Evolutionary conservation across 169 alveolate species (phyloP), one percentile per base, ranked within the genome.

Genomic region (Toxoplasma gondii): DNA sequence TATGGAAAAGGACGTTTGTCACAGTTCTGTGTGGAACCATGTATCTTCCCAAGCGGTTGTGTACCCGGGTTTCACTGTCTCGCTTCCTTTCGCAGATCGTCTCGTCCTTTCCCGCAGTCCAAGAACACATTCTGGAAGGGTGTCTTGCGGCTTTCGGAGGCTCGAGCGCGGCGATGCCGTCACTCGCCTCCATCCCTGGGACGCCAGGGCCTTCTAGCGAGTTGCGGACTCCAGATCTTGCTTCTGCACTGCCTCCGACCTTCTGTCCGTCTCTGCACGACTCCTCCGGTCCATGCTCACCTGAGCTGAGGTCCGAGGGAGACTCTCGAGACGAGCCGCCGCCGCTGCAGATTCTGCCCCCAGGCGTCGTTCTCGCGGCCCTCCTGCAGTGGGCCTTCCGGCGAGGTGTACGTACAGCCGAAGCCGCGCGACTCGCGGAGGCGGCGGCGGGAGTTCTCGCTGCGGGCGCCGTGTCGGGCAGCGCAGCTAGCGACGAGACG

Each of bases 271-370:
- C 58, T 12, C 22, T 49, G 4, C 58, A 12, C 58, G 58, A 4
- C 58, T 49, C 58, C 58, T 12, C 58, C 22, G 22, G 58, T n/a
- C n/a, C n/a, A n/a, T n/a, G n/a, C n/a, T n/a, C n/a, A n/a, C n/a
- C n/a, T n/a, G n/a, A n/a, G n/a, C n/a, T n/a, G n/a, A n/a, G n/a
- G n/a, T n/a, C 58, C 58, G 58, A 49, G 1, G 74, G 74, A 16
- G 74, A 64, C 74, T 1, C 74, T 1, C 34, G 67, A 9, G 67
- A 64, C 31, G 90, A 82, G 67, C 90, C 90, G 53, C 90, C 90
- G 53, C 69, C 90, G 38, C 90, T 82, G 10, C 90, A 82, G 90
- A 82, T 82, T 82, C 90, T 82, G 43, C 90, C 90, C 31, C 67
- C 90, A 0, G 90, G 90, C 41, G 53, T 82, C 69, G n/a, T 41